Evolutionary conservation across 2,329 filamentous ascomycete species (phyloP), one percentile per base, ranked within the genome.

Genomic region (Dactylonectria macrodidyma): DNA sequence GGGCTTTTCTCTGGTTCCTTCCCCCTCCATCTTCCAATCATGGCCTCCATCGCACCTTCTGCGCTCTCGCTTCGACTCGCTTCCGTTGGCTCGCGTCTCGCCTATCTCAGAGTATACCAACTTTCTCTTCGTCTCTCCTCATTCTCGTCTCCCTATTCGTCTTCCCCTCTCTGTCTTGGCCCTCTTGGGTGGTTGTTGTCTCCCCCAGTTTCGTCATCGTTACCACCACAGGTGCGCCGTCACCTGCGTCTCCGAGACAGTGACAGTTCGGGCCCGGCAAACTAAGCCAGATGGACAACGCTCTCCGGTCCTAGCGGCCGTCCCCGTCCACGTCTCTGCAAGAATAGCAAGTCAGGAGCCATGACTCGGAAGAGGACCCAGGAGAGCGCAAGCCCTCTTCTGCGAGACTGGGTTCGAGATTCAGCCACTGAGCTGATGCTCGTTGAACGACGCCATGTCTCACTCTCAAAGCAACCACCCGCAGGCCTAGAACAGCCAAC

Each of bases 391-490:
- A 33, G 34, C 56, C 57, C n/a, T 54, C 34, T 10, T 12, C n/a
- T 5, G 41, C 41, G 46, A 30, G 26, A 30, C 58, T 51, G 51
- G 65, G 54, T 66, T 75, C 70, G 66, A 75, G 73, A 70, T 68
- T 60, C 72, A 72, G 73, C 71, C 73, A 75, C 73, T 75, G 73
- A 68, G 66, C 68, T 72, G 73, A 75, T 75, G 68, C 60, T 54
- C 56, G 62, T 65, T 33, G 24, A 52, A 69, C 63, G 61, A 61
- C 72, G 68, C 62, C 64, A 72, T 74, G 70, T 73, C 70, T 73
- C 61, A 71, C 54, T 60, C 54, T 60, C 64, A 57, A 58, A 33
- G n/a, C 56, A 14, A 34, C 64, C 58, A 62, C 46, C 50, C 57
- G 50, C 57, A 55, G 34, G 1, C 44, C 26, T 57, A 51, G 11